Base-by-base conservation (phyloP, 2,329 filamentous ascomycete species). In the Hirsutella rhossiliensis region DNA sequence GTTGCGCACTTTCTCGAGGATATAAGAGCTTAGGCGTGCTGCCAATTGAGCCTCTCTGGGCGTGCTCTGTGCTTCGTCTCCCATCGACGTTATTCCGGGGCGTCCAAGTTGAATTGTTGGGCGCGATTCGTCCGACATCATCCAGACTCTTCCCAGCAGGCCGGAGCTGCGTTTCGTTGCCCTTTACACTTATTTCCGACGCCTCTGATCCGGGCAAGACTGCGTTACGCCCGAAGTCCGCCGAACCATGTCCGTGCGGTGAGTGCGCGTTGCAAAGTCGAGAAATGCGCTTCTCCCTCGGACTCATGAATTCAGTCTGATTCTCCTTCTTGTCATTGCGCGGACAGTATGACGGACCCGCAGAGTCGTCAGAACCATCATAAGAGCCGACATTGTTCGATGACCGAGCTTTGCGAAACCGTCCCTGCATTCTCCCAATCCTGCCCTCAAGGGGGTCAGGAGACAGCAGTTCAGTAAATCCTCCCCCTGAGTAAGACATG, bases 1-100 rank as follows among this genome's bases (percentile, higher is more conserved):
- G 9, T 5, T 17, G 34, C 17, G 6, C 15, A 11, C 11, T 3
- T 18, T 17, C 18, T 3, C 18, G 11, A 4, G 41, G 43, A 27
- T 50, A 48, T 15, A 48, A 45, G 18, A 43, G 34, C 6, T 43
- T 30, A 15, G 46, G 41, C 1, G 29, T 43, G 5, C 15, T 41
- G 43, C 32, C 19, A 6, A 45, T 12, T 41, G 38, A 55, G 46
- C 15, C 51, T 48, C 28, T 54, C 42, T 4, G 44, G 30, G 38
- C 52, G 42, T 11, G 52, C 44, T 40, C 52, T 52, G 6, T 11
- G 20, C n/a, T 20, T 29, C 18, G 19, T 11, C 13, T 41, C 15
- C 34, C 15, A 18, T 18, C 11, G 23, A 7, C 23, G 9, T 27
- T 4, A 3, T 27, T 27, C 23, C 5, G 23, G 23, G 5, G 23